A percentile compares a stretch with the other conserved stretches of the same genome.
Conservation (phyloP, 179 eudicot genomes). For the Patellifolia procumbens region DNA sequence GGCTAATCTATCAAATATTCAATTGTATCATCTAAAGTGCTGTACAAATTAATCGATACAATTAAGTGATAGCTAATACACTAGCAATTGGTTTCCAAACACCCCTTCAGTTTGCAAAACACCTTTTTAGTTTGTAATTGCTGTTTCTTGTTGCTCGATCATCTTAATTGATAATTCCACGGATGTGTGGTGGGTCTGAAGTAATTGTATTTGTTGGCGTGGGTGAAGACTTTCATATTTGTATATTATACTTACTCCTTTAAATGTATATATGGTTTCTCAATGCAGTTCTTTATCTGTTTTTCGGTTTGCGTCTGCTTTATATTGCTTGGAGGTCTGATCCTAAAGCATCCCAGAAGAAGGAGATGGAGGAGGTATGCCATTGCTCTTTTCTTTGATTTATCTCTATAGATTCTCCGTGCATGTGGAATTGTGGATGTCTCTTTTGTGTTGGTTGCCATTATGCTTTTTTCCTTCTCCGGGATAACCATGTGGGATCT, state of each 20-base stretch:
- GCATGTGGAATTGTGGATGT: not conserved
- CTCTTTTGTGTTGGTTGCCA: not conserved
- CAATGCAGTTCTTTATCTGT: slow-evolving; percentile 81
- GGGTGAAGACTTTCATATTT: not conserved
- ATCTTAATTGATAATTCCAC: not conserved
- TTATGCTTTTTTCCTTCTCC: not conserved
- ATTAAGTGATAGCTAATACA: not conserved
- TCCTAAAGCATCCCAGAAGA: slow-evolving; percentile 87
- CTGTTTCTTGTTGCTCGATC: not conserved
- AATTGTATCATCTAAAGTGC: too few species aligned
- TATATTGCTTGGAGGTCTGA: slow-evolving; percentile 98
- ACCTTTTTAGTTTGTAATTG: not conserved
- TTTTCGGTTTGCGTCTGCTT: slow-evolving; percentile 89
- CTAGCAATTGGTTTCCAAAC: not conserved
- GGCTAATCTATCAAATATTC: too few species aligned
- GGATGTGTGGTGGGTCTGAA: not conserved
- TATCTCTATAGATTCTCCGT: not conserved
- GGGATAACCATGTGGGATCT: not conserved
- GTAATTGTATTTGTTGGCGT: not conserved
- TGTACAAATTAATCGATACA: not conserved
- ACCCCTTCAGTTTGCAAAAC: not conserved
- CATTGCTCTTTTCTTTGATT: not conserved
- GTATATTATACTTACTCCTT: not conserved
- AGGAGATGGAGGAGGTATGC: slow-evolving; percentile 95
- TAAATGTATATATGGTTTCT: slow-evolving; percentile 13